Evolutionary conservation across 2,329 filamentous ascomycete species (phyloP).

Genomic region (Didymella glomerata): DNA sequence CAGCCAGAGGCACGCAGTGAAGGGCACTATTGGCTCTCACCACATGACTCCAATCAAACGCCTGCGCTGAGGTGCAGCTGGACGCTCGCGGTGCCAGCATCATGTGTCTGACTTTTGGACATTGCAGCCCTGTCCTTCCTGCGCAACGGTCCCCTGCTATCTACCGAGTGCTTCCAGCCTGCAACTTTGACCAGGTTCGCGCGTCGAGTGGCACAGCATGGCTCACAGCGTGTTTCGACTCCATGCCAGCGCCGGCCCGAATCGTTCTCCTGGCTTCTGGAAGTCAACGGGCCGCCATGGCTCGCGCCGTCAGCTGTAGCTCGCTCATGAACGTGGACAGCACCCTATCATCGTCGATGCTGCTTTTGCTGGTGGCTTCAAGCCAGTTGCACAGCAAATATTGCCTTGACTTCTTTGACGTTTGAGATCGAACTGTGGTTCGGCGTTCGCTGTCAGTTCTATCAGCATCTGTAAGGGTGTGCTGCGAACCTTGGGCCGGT

Average conservation of each 20-base stretch:
- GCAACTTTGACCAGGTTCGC: conserved; percentile 19
- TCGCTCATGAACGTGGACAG: conserved; percentile 19
- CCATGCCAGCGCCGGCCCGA: conserved; percentile 10
- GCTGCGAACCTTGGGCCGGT: conserved; percentile 20
- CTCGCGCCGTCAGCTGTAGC: conserved; percentile 29
- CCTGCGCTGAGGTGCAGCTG: conserved; percentile 5
- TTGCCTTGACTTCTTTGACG: not conserved
- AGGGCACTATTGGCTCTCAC: conserved; percentile 12
- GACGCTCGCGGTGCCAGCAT: not conserved
- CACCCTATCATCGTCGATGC: conserved; percentile 11
- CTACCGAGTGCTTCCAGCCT: not conserved
- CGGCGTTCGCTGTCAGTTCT: not conserved
- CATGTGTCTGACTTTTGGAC: not conserved
- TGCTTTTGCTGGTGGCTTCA: conserved; percentile 13
- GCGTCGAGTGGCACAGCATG: conserved; percentile 8
- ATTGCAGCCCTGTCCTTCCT: conserved; percentile 10
- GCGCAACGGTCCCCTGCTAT: conserved; percentile 8
- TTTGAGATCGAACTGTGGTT: not conserved
- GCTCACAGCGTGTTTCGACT: conserved; percentile 18
- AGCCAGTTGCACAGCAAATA: conserved; percentile 5
- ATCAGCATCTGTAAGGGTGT: conserved; percentile 13
- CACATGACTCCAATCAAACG: conserved; percentile 8
- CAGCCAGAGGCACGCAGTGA: conserved; percentile 4
- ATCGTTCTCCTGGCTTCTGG: conserved; percentile 19
- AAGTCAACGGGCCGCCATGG: conserved; percentile 26